Evolutionary conservation across 257 asterid genomes (phyloP).

Genomic region (Vinca minor): DNA sequence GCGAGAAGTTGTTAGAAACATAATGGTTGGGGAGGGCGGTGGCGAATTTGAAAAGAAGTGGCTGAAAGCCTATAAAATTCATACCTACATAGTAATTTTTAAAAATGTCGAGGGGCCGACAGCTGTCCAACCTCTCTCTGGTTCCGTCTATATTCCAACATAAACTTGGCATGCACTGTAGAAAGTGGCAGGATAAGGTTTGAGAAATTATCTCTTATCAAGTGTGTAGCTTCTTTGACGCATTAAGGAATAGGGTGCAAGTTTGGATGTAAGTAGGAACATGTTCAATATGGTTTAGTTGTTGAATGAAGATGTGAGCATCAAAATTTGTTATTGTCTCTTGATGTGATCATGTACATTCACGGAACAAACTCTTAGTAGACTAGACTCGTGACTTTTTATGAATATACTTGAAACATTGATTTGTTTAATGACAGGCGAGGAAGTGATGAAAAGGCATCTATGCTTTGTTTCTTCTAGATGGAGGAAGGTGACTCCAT

Average conservation of each 20-base stretch:
- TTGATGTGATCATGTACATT: background rate
- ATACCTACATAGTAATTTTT: no score
- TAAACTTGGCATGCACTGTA: no score
- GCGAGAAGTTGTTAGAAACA: no score
- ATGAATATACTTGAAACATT: background rate
- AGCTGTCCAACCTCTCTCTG: no score
- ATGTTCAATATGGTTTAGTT: background rate
- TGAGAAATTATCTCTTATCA: background rate
- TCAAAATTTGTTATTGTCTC: background rate
- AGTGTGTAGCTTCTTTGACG: background rate
- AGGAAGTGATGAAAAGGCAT: conserved; percentile 29
- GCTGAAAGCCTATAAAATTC: no score
- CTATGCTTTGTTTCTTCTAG: conserved; percentile 13
- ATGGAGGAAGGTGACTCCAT: conserved; percentile 26
- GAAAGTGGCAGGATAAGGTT: background rate
- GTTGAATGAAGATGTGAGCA: background rate
- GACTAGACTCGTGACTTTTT: background rate
- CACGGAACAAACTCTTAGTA: background rate
- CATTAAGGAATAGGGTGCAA: background rate
- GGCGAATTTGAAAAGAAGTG: no score
- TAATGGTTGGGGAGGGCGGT: no score
- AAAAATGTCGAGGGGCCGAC: no score
- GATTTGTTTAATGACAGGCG: conserved; percentile 24
- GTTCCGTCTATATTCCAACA: no score
- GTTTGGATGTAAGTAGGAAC: background rate